phyloP scores from a whole-genome alignment of 2,329 filamentous ascomycete genomes.

The Xylaria sp. region DNA sequence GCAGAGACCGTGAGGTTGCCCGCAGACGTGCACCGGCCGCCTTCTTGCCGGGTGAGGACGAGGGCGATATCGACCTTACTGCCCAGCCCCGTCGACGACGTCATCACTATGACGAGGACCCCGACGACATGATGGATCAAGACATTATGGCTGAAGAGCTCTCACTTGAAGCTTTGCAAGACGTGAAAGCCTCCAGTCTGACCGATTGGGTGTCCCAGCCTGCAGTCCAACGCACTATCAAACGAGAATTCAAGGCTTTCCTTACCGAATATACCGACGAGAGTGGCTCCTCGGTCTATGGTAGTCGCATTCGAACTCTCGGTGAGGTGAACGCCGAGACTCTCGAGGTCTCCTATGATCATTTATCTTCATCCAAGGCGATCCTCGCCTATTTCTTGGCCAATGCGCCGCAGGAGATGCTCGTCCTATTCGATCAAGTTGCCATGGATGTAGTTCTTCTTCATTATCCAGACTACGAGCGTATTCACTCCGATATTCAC shows the following conservation, averaged over 20 bases:
- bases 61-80: conserved; percentile 86
- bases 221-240: conserved; percentile 90
- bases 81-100: conserved; percentile 85
- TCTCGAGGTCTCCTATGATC: conserved; percentile 94
- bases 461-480: conserved; percentile 97
- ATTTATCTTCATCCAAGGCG: conserved; percentile 89
- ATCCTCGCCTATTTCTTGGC: conserved; percentile 95
- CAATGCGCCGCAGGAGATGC: conserved; percentile 93
- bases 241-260: conserved; percentile 96
- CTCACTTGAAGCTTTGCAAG: conserved; percentile 87
- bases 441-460: conserved; percentile 96
- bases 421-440: conserved; percentile 96
- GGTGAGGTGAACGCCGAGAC: conserved; percentile 97
- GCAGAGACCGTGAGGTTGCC: conserved; percentile 77
- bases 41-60: conserved; percentile 81
- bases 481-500: conserved; percentile 97
- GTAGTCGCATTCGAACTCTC: conserved; percentile 91
- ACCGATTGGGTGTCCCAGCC: conserved; percentile 95
- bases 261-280: conserved; percentile 95
- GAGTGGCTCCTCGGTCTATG: conserved; percentile 90
- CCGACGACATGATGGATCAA: conserved; percentile 89
- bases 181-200: conserved; percentile 92
- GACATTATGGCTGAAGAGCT: conserved; percentile 97
- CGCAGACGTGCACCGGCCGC: conserved; percentile 76
- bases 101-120: conserved; percentile 93